These are phyloP conservation scores for Trametes meyenii DNA, from an alignment of 768 basidiomycete species.

Conservation along the genomic window DNA sequence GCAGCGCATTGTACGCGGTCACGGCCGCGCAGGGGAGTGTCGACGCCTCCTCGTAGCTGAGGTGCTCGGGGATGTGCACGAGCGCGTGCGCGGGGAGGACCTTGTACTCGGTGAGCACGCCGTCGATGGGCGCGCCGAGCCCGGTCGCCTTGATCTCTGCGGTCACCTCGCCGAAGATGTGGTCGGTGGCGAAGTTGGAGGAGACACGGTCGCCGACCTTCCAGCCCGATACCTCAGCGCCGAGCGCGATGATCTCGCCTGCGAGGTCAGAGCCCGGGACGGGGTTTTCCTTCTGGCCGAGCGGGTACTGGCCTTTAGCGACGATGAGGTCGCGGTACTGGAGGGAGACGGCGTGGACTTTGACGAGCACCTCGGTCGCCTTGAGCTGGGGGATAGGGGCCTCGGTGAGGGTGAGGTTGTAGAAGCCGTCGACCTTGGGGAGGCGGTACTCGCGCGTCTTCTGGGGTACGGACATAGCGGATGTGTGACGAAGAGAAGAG, in stretches of 20 bases:
- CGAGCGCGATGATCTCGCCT: slow-evolving; percentile 55
- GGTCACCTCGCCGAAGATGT: slow-evolving; percentile 48
- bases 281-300: slow-evolving; percentile 36
- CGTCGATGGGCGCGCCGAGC: slow-evolving; percentile 52
- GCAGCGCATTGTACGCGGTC: slow-evolving; percentile 65
- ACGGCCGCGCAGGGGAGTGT: slow-evolving; percentile 66
- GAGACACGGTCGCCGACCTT: slow-evolving; percentile 58
- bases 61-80: slow-evolving; percentile 55
- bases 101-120: slow-evolving; percentile 45
- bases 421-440: slow-evolving; percentile 29
- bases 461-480: slow-evolving; percentile 18
- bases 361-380: slow-evolving; percentile 55
- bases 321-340: slow-evolving; percentile 55
- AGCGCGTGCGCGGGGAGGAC: slow-evolving; percentile 38
- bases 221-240: slow-evolving; percentile 47
- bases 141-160: slow-evolving; percentile 38
- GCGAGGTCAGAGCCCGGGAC: slow-evolving; percentile 51
- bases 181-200: slow-evolving; percentile 53
- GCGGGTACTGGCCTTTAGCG: slow-evolving; percentile 42
- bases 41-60: slow-evolving; percentile 65
- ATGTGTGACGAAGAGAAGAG: neutral
- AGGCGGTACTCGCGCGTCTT: slow-evolving; percentile 31
- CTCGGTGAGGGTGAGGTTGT: slow-evolving; percentile 35
- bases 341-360: slow-evolving; percentile 58
- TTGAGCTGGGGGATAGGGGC: slow-evolving; percentile 38